Evolutionary conservation across 164 flowering plant genomes (phyloP).

Genomic region (Berberis thunbergii): DNA sequence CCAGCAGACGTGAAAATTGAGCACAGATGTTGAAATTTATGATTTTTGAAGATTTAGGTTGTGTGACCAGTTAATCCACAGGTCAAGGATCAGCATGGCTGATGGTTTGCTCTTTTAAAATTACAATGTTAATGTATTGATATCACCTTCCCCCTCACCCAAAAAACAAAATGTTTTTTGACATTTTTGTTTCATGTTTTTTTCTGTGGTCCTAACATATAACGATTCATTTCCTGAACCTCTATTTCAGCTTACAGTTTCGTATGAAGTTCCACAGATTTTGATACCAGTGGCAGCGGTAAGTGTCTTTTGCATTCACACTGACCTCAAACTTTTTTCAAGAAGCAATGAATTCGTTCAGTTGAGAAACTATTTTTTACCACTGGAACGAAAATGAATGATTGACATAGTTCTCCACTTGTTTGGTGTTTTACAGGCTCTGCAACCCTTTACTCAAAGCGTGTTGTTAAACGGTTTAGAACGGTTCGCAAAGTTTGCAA

Average conservation of each 20-base stretch:
- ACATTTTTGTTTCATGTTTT: too few relatives aligned
- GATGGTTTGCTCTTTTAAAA: too few relatives aligned
- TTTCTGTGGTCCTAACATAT: too few relatives aligned
- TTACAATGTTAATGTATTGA: too few relatives aligned
- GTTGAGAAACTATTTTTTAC: not conserved
- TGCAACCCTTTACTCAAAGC: conserved; percentile 64
- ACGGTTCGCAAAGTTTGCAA: conserved; percentile 52
- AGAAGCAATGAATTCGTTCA: not conserved
- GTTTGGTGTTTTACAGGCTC: conserved; percentile 38
- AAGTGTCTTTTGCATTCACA: conserved; percentile 20
- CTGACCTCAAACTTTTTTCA: not conserved
- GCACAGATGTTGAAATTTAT: too few relatives aligned
- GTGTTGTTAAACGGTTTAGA: conserved; percentile 64
- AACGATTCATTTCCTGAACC: not conserved
- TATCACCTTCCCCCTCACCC: too few relatives aligned
- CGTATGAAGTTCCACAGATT: conserved; percentile 82
- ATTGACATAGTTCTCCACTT: not conserved
- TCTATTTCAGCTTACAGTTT: conserved; percentile 73
- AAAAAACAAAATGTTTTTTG: too few relatives aligned
- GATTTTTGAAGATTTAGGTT: too few relatives aligned
- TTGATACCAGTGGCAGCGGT: conserved; percentile 76
- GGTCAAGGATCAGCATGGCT: too few relatives aligned
- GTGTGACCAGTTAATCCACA: too few relatives aligned
- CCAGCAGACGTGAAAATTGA: too few relatives aligned
- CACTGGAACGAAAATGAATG: not conserved